Evolutionary conservation across 2,329 filamentous ascomycete genomes (phyloP), one percentile per base, ranked within the genome.

Genomic region (Xylariaceae sp.): DNA sequence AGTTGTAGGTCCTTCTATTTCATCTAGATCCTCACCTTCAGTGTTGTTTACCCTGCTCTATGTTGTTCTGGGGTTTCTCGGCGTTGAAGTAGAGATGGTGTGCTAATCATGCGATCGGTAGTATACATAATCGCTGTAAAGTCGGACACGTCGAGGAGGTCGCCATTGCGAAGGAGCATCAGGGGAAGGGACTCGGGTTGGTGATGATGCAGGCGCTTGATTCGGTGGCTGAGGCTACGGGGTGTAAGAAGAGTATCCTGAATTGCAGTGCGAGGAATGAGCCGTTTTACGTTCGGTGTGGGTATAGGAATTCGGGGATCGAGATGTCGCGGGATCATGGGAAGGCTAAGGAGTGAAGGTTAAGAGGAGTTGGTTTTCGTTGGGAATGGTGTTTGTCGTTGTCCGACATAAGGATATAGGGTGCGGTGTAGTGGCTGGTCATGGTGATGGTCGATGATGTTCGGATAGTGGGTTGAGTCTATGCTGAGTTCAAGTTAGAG

Each of bases 111-210:
- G 22, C 7, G 22, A 28, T 28, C 22, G 22, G 22, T 57, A 82
- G 79, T 60, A 87, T 89, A 57, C 85, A 88, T 63, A 77, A 83
- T 53, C 78, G 86, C 19, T 83, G 84, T 17, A 72, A 81, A 13
- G 87, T 90, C 5, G 89, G 89, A 1, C 89, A 94, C 64, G 88
- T 94, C 64, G 89, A 94, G 71, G 89, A 94, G 67, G 92, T 94
- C 65, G 87, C 89, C 3, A 86, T 94, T 31, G 79, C 85, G 46
- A 86, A 87, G 70, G 84, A 88, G 51, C 86, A 92, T 70, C 89
- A 92, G 68, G 87, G 88, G 31, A 91, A 90, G 76, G 90, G 89
- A 64, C 73, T 94, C 16, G 89, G 89, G 0, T 66, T 90, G 66
- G 77, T 82, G 59, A 86, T 94, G 62, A 90, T 94, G 52, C 82